Base-by-base conservation (phyloP, 2,329 filamentous ascomycete genomes). In the Cladophialophora exuberans region DNA sequence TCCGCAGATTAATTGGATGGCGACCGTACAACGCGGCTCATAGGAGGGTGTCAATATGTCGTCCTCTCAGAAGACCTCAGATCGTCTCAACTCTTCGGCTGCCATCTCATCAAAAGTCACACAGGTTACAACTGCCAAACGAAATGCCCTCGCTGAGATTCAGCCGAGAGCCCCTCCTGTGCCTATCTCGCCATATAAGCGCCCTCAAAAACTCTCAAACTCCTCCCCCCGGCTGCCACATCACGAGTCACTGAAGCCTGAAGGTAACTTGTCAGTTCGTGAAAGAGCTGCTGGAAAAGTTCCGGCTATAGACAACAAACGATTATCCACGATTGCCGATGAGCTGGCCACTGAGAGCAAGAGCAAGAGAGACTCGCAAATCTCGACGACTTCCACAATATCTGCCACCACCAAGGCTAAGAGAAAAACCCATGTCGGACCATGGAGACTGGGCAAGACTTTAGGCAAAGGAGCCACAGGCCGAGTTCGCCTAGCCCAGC, bases 401-500 rank as follows among this genome's bases (percentile, higher is more conserved):
- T 53, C 52, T 10, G 47, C 17, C 4, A 81, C 80, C 2, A 74
- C 78, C 44, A 80, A 78, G 3, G 80, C 67, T 23, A 79, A 77
- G 49, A 74, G 80, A 41, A 85, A 85, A 73, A 89, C 87, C 9
- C 87, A 90, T 65, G 89, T 99, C 65, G 94, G 94, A 0, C 93
- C 93, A 62, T 99, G 94, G 94, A 86, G 93, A 62, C 76, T 99
- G 3, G 94, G 94, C 5, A 90, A 84, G 69, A 96, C 89, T 0
- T 79, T 99, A 23, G 94, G 94, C 0, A 89, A 90, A 64, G 94
- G 94, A 2, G 91, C 92, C 1, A 96, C 90, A 45, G 93, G 91
- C 11, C 84, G 90, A 23, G 94, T 99, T 13, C 83, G 93, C 51
- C 78, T 94, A 30, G 95, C 93, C 18, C 85, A 90, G 60, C 92